phyloP scores from a whole-genome alignment of 352 stramenopile genomes.

The Pythium scleroteichum region DNA sequence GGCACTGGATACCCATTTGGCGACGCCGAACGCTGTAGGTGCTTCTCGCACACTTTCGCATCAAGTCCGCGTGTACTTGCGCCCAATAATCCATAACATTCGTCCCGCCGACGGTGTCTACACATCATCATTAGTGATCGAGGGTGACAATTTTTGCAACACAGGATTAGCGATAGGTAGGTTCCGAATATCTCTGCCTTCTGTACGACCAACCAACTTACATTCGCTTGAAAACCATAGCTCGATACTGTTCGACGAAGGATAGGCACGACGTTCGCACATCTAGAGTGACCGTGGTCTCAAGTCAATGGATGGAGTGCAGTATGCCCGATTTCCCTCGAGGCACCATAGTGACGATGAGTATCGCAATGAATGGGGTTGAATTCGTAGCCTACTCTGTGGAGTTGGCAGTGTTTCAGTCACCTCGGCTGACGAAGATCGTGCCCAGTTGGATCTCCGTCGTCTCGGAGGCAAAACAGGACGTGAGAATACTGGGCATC shows the following conservation, averaged over 20 bases:
- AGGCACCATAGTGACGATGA: conserved; percentile 48
- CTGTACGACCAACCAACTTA: not conserved
- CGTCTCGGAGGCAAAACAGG: conserved; percentile 10
- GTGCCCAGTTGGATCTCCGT: conserved; percentile 58
- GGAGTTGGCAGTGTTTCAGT: conserved; percentile 62
- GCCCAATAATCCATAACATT: conserved; percentile 44
- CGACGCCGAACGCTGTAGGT: not conserved
- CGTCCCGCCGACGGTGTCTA: conserved; percentile 58
- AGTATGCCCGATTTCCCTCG: conserved; percentile 60
- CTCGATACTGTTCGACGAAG: conserved; percentile 21
- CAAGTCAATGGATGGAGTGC: conserved; percentile 51
- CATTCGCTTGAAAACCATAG: conserved; percentile 2
- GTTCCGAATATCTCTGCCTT: conserved; percentile 2
- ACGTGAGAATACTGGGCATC: conserved; percentile 44
- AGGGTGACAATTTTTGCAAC: conserved; percentile 54
- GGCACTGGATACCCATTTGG: not conserved
- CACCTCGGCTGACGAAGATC: conserved; percentile 49
- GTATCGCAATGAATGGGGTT: conserved; percentile 62
- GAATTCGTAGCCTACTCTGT: conserved; percentile 56
- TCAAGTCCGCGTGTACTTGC: conserved; percentile 49
- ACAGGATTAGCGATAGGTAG: conserved; percentile 53
- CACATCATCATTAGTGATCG: conserved; percentile 55
- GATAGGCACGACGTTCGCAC: conserved; percentile 39
- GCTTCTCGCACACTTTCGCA: conserved; percentile 3
- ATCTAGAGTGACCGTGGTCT: conserved; percentile 39